Percentiles rank a stretch among this genome's conserved stretches.
Conservation (phyloP, 75 land plant species). For the Ceratopteris richardii region DNA sequence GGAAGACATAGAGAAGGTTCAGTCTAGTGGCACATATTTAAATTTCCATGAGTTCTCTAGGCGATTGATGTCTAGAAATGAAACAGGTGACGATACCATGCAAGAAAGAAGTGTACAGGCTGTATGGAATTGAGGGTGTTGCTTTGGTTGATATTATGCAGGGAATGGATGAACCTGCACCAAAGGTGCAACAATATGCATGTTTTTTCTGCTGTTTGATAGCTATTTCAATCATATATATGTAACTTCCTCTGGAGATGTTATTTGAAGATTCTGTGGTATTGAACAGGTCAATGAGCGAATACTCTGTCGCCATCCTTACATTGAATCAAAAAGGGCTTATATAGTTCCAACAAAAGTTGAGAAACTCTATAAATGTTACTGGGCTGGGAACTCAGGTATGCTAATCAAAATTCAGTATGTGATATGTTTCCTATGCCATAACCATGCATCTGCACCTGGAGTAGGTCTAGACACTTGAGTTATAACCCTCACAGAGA, state of each 20-base stretch:
- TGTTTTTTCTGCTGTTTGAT: too few species aligned
- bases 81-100: constrained; percentile 95
- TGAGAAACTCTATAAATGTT: constrained; percentile 88
- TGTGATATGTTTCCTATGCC: too few species aligned
- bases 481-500: too few species aligned
- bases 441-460: too few species aligned
- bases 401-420: too few species aligned
- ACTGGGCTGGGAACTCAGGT: constrained; percentile 84
- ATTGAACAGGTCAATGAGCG: constrained; percentile 62
- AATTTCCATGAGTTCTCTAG: too few species aligned
- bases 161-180: constrained; percentile 76
- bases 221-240: too few species aligned
- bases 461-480: too few species aligned
- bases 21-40: not conserved
- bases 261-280: too few species aligned
- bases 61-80: not conserved
- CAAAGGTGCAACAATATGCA: constrained; percentile 44
- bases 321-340: constrained; percentile 89
- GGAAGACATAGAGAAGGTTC: constrained; percentile 88
- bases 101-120: constrained; percentile 70
- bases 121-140: constrained; percentile 87
- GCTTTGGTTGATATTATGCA: constrained; percentile 87
- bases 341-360: constrained; percentile 84
- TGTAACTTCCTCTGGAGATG: too few species aligned
- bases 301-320: constrained; percentile 89